Evolutionary conservation across 1,139 yeast species (phyloP).

Genomic region (Casaregolazyma lundiana): DNA sequence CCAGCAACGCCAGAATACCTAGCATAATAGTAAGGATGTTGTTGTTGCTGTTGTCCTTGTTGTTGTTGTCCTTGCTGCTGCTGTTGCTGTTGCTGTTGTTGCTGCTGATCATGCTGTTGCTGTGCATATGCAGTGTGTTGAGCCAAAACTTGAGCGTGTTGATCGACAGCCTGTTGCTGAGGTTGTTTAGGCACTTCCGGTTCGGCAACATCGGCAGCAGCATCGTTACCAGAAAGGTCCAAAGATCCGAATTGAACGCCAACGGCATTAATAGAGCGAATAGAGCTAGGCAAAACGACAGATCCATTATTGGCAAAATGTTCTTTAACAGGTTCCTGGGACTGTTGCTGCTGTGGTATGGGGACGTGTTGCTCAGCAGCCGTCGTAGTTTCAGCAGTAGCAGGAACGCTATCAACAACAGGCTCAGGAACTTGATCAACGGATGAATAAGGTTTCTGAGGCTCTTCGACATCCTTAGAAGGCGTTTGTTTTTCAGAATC

Average conservation of each 20-base stretch:
- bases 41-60: constrained; percentile 16
- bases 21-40: constrained; percentile 5
- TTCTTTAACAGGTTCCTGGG: constrained; percentile 6
- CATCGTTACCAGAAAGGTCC: constrained; percentile 37
- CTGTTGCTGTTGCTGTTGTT: constrained; percentile 17
- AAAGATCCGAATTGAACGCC: constrained; percentile 71
- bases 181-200: constrained; percentile 14
- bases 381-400: constrained; percentile 15
- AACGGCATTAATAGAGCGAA: constrained; percentile 46
- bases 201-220: constrained; percentile 20
- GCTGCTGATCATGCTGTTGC: constrained; percentile 16
- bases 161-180: neutral
- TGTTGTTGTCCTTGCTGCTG: constrained; percentile 20
- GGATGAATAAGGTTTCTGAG: neutral
- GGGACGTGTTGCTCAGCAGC: constrained; percentile 17
- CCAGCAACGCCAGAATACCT: constrained; percentile 15
- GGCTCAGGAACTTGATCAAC: constrained; percentile 12
- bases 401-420: constrained; percentile 16
- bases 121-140: constrained; percentile 11
- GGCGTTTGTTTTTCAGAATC: constrained; percentile 12
- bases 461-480: constrained; percentile 15
- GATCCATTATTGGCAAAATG: constrained; percentile 33
- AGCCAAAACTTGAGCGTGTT: neutral
- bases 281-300: constrained; percentile 59
- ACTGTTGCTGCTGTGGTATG: constrained; percentile 6